Conservation (phyloP, 2,329 filamentous ascomycete species). For the Niveomyces coronatus region DNA sequence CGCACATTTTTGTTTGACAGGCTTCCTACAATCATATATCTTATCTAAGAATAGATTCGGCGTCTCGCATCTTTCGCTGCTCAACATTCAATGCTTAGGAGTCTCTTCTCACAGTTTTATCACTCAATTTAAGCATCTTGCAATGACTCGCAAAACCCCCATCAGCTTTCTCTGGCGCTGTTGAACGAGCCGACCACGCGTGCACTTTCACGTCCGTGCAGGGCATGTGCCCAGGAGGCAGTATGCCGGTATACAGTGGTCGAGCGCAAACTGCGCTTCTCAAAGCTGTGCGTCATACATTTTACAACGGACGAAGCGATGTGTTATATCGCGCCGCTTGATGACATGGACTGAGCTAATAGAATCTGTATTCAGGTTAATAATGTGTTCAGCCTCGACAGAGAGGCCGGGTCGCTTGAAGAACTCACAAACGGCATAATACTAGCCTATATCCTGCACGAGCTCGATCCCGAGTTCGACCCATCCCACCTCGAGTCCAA, state of each 20-base stretch:
- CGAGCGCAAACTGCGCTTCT: constrained; percentile 44
- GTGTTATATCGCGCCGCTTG: too few relatives aligned
- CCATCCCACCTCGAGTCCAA: constrained; percentile 40
- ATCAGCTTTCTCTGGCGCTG: too few relatives aligned
- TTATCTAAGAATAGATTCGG: too few relatives aligned
- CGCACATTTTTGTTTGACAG: too few relatives aligned
- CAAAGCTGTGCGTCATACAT: constrained; percentile 36
- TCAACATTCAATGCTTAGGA: too few relatives aligned
- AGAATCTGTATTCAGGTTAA: constrained; percentile 18
- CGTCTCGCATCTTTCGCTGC: too few relatives aligned
- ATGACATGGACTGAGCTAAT: background rate
- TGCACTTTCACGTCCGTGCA: background rate
- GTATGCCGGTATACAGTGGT: constrained; percentile 29
- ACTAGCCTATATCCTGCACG: constrained; percentile 45
- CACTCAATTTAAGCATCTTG: too few relatives aligned
- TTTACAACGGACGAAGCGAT: too few relatives aligned
- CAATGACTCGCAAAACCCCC: too few relatives aligned
- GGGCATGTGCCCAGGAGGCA: background rate
- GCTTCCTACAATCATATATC: background rate
- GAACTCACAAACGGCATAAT: constrained; percentile 43
- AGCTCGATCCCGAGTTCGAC: constrained; percentile 48
- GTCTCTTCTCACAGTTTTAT: too few relatives aligned
- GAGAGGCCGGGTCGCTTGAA: constrained; percentile 37
- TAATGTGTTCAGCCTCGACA: constrained; percentile 33
- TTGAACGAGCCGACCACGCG: too few relatives aligned